Base-by-base conservation (phyloP, 202 grass and related monocot genomes). In the Bolboschoenoplectus hybrid region DNA sequence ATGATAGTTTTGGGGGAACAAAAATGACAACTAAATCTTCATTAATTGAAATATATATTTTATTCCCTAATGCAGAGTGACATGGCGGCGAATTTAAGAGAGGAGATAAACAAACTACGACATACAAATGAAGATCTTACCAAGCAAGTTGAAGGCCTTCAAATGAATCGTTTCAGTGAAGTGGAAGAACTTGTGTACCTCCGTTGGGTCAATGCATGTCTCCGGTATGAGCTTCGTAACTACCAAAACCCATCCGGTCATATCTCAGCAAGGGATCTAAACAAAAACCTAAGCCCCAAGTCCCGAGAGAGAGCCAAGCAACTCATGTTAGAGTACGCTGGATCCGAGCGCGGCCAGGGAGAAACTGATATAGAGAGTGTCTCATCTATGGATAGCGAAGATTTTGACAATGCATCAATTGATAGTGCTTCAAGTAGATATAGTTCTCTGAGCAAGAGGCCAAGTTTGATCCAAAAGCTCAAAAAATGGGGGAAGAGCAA, bases 111-210 rank as follows among this genome's bases (percentile, higher is more conserved):
- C 82, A 92, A 91, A 45, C 63, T 95, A n/a, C 83, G 91, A 75
- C 93, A 94, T 46, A 69, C 90, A 46, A 96, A 96, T 46, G 89
- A 95, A 74, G 97, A 98, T 79, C 91, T 98, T 13, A 86, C 87
- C 45, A 98, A 96, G 89, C 97, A 98, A 89, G 97, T 98, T 38
- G 97, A 98, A 92, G 93, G 97, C 57, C 89, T 96, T 53, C 97
- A 98, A 43, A 94, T 96, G 89, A 98, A 90, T 58, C 88, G 97
- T 64, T 98, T 98, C 86, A 94, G 93, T 35, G 97, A 98, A 73
- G 97, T 98, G 6, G 97, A 98, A 67, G 96, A 98, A 74, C 52
- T 98, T 17, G 93, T 98, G 14, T 98, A 98, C 89, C 91, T 96
- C 47, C 90, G 93, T 2, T 98, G 97, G 97, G 97, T 98, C 45